phyloP scores from a whole-genome alignment of 2,329 filamentous ascomycete species.

The Monilinia fructicola region DNA sequence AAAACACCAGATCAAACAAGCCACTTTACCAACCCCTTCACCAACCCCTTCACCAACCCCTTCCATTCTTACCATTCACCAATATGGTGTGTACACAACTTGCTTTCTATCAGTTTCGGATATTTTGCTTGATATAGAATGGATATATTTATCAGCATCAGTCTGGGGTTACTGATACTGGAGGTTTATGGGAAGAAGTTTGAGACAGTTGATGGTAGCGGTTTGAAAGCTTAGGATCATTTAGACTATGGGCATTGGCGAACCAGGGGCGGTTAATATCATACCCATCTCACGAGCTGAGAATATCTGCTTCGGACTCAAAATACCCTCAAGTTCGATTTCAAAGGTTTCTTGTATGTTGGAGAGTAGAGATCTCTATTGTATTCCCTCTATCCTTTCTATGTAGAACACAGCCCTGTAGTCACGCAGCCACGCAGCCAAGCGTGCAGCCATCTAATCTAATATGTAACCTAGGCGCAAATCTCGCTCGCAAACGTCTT shows the following conservation, averaged over 20 bases:
- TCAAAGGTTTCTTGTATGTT: too few species aligned
- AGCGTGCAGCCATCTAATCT: not conserved
- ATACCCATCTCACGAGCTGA: not conserved
- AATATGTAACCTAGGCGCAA: not conserved
- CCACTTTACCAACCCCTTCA: too few species aligned
- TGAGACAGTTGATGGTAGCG: not conserved
- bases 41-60: too few species aligned
- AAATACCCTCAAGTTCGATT: not conserved
- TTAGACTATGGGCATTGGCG: too few species aligned
- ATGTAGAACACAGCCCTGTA: not conserved
- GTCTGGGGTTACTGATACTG: not conserved
- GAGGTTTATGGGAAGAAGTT: not conserved
- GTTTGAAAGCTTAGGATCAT: not conserved
- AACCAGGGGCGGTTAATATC: not conserved
- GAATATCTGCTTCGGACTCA: too few species aligned
- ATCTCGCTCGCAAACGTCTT: conserved; percentile 3
- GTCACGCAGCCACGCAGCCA: not conserved
- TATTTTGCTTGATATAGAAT: not conserved
- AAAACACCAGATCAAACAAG: not conserved
- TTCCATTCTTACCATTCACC: too few species aligned
- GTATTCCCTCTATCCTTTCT: conserved; percentile 12
- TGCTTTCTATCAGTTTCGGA: not conserved
- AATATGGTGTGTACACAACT: not conserved
- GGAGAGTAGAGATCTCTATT: conserved; percentile 20
- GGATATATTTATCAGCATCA: not conserved